These are phyloP conservation scores for Corylus americana DNA, from an alignment of 306 rosid genomes.

Conservation along the genomic window DNA sequence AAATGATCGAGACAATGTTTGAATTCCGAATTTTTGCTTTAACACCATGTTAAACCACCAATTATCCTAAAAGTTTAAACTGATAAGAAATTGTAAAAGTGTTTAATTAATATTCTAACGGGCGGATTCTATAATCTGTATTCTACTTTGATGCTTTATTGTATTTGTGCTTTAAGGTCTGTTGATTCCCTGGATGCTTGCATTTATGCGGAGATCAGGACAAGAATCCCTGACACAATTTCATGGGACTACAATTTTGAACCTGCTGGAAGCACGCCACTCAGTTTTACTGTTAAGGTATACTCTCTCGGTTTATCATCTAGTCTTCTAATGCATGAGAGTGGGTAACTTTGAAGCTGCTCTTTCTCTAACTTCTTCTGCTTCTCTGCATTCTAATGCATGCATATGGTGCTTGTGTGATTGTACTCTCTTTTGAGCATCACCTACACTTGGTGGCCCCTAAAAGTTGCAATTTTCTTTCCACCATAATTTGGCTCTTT, in stretches of 20 bases:
- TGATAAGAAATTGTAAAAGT: too few species aligned
- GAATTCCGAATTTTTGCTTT: too few species aligned
- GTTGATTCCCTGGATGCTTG: constrained; percentile 74
- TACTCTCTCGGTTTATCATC: neutral
- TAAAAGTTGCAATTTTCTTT: neutral
- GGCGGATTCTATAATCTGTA: neutral
- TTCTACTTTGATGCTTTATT: constrained; percentile 2
- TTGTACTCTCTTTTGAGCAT: neutral
- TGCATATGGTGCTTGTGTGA: neutral
- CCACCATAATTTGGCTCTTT: neutral
- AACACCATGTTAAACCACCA: too few species aligned
- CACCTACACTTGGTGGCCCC: neutral
- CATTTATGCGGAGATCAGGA: constrained; percentile 91
- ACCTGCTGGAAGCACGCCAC: constrained; percentile 82
- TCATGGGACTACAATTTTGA: constrained; percentile 95
- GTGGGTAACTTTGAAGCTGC: neutral
- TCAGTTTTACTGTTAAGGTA: constrained; percentile 87
- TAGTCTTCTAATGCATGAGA: neutral
- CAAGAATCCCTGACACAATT: constrained; percentile 86
- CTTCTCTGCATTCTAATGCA: neutral
- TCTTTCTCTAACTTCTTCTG: neutral
- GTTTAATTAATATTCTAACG: too few species aligned
- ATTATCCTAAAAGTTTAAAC: too few species aligned
- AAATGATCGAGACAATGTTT: too few species aligned
- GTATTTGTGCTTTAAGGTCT: constrained; percentile 51